Evolutionary conservation across 2,329 filamentous ascomycete genomes (phyloP).

Genomic region (Drechslerella dactyloides): DNA sequence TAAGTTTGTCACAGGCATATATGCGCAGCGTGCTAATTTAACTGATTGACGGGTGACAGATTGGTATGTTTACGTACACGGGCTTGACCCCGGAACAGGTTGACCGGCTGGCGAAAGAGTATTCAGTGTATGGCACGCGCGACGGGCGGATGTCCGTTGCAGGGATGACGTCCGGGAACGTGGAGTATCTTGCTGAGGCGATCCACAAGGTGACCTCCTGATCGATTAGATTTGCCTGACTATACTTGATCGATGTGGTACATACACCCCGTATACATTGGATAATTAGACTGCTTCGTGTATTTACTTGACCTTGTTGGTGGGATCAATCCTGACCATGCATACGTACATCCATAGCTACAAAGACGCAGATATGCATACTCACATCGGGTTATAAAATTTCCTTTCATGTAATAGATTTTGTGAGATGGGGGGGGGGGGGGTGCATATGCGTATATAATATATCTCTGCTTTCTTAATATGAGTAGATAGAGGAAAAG

Average conservation of each 20-base stretch:
- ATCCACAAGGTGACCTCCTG: conserved; percentile 72
- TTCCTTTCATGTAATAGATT: too few species aligned
- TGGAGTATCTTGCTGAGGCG: conserved; percentile 76
- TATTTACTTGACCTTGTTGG: not conserved
- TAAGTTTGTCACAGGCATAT: not conserved
- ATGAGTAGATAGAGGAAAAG: not conserved
- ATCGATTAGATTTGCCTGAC: not conserved
- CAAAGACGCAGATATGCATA: not conserved
- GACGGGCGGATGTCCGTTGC: conserved; percentile 86
- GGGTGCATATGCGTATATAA: too few species aligned
- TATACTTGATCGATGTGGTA: not conserved
- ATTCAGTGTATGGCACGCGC: conserved; percentile 97
- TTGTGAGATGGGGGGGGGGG: too few species aligned
- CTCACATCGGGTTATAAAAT: too few species aligned
- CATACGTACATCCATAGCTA: too few species aligned
- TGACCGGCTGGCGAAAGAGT: conserved; percentile 58
- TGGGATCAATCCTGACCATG: not conserved
- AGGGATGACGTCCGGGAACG: conserved; percentile 80
- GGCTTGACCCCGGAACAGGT: conserved; percentile 78
- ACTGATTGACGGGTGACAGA: too few species aligned
- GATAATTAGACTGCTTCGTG: conserved; percentile 1
- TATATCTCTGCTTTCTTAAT: not conserved
- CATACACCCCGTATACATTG: not conserved
- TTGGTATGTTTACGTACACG: conserved; percentile 97
- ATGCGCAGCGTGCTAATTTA: not conserved